Evolutionary conservation across 129 eudicot species (phyloP).

Genomic region (Apium graveolens): DNA sequence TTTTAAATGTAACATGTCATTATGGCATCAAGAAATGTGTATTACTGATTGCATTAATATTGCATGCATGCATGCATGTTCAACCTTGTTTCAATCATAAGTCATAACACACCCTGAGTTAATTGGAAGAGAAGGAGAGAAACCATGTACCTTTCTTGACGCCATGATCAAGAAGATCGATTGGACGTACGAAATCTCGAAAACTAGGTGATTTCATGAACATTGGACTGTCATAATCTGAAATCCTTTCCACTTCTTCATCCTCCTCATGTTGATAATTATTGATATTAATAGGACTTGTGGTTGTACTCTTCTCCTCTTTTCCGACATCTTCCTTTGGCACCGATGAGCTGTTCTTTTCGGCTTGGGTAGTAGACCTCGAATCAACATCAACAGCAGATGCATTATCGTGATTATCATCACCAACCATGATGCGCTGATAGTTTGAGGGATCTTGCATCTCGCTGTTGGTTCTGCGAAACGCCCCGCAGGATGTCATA

Average conservation of each 20-base stretch:
- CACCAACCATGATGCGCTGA: not conserved
- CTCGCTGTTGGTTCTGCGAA: not conserved
- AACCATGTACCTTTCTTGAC: constrained; percentile 1
- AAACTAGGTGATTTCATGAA: constrained; percentile 5
- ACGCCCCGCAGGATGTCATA: not conserved
- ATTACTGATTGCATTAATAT: not conserved
- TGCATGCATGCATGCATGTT: not conserved
- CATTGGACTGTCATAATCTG: not conserved
- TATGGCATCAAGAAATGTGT: too few relatives aligned
- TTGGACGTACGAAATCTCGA: not conserved
- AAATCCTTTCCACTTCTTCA: not conserved
- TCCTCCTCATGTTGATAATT: not conserved
- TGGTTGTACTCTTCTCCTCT: not conserved
- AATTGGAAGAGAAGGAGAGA: not conserved
- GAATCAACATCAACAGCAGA: not conserved
- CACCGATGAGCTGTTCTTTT: not conserved
- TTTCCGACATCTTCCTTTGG: not conserved
- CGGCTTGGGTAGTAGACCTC: not conserved
- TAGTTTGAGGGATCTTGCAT: not conserved
- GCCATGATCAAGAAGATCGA: not conserved
- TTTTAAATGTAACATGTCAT: not conserved
- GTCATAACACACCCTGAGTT: not conserved
- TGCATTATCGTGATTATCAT: not conserved
- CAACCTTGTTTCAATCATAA: not conserved
- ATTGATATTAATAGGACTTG: not conserved